Evolutionary conservation across 495 filamentous ascomycete genomes (phyloP).

Genomic region (Podospora didyma): DNA sequence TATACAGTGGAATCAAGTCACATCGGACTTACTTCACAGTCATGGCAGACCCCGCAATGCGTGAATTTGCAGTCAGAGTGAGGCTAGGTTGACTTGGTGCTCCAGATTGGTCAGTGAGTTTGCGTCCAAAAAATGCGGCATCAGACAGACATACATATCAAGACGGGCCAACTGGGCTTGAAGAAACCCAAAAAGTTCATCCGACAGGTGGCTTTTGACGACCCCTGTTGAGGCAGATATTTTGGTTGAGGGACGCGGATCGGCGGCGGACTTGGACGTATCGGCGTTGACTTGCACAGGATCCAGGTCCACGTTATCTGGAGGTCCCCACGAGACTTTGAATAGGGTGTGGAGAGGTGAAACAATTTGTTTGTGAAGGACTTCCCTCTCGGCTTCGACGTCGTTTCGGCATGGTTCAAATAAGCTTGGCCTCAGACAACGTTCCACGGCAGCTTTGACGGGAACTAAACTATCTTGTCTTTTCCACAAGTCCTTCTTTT

Average conservation of each 20-base stretch:
- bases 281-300: neutral
- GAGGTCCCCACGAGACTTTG: neutral
- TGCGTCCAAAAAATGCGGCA: no score
- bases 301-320: neutral
- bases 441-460: neutral
- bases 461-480: neutral
- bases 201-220: no score
- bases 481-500: neutral
- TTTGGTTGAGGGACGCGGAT: neutral
- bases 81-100: no score
- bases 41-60: no score
- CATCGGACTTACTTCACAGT: no score
- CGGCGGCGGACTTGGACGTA: neutral
- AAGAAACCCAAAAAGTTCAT: no score
- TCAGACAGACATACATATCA: no score
- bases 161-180: no score
- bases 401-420: neutral
- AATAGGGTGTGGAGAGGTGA: neutral
- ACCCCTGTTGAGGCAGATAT: no score
- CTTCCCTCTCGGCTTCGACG: neutral
- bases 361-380: neutral
- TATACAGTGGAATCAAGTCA: no score
- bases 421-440: neutral
- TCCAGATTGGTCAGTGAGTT: no score
- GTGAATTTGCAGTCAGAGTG: no score